Percentiles rank a stretch among this genome's conserved stretches.
Evolutionary conservation across 257 asterid genomes (phyloP).

Genomic region (Solanum chiquidenum): DNA sequence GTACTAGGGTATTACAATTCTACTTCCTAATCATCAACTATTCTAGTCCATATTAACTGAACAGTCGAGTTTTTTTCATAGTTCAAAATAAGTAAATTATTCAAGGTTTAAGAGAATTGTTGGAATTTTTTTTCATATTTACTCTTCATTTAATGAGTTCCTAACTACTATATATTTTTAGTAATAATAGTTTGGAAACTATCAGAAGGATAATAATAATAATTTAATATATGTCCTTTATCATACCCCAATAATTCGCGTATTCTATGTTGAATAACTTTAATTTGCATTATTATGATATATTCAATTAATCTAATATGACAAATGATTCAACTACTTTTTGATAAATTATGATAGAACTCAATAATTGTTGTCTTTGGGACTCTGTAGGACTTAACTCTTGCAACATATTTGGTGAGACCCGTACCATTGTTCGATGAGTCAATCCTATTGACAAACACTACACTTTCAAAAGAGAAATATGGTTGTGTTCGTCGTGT

Average conservation of each 20-base stretch:
- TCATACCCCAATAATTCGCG: not conserved
- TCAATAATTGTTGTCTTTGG: not conserved
- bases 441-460: not conserved
- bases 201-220: not conserved
- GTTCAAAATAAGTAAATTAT: too few species aligned
- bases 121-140: too few species aligned
- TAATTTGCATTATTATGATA: too few species aligned
- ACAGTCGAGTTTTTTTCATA: too few species aligned
- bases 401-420: slow-evolving; percentile 28
- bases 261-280: too few species aligned
- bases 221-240: not conserved
- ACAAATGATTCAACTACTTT: not conserved
- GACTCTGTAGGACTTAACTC: slow-evolving; percentile 16
- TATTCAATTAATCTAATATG: not conserved
- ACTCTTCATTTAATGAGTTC: too few species aligned
- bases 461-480: slow-evolving; percentile 8
- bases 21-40: not conserved
- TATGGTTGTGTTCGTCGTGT: slow-evolving; percentile 28
- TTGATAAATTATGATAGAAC: not conserved
- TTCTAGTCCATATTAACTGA: too few species aligned
- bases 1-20: not conserved
- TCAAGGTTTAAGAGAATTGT: too few species aligned
- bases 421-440: slow-evolving; percentile 5
- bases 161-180: too few species aligned
- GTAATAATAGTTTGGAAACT: not conserved